Evolutionary conservation across 169 alveolate species (phyloP).

Genomic region (Cardiosporidium cionae): DNA sequence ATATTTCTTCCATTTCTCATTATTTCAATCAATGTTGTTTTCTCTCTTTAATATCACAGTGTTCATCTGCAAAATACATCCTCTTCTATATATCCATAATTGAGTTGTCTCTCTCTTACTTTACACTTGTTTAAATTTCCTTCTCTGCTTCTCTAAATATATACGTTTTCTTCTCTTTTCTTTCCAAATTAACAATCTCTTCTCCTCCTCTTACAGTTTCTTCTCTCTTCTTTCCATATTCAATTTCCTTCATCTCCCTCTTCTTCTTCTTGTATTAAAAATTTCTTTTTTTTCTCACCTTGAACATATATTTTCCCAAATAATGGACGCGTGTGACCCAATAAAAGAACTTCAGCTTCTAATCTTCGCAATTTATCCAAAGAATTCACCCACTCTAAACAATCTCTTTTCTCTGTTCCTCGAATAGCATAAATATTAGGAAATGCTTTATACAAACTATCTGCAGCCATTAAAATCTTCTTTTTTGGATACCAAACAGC

Average conservation of each 20-base stretch:
- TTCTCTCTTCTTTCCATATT: no score
- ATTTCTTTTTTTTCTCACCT: background rate
- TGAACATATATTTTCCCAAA: background rate
- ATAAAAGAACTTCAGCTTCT: constrained; percentile 4
- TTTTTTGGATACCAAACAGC: constrained; percentile 6
- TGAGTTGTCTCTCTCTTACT: no score
- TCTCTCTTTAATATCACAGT: no score
- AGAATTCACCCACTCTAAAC: constrained; percentile 14
- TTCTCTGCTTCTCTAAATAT: no score
- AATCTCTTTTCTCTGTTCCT: constrained; percentile 12
- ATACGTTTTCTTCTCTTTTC: no score
- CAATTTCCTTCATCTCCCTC: background rate
- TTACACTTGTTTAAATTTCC: no score
- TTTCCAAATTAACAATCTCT: no score
- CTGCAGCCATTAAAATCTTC: constrained; percentile 7
- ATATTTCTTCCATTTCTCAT: no score
- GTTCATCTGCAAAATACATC: no score
- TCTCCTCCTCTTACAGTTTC: no score
- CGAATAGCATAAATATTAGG: constrained; percentile 38
- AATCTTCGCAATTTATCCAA: constrained; percentile 2
- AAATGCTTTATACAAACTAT: constrained; percentile 16
- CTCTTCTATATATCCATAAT: no score
- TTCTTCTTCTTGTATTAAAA: background rate
- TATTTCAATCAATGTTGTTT: no score
- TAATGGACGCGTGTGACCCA: constrained; percentile 25